Base-by-base conservation (phyloP, 345 rosid species). In the Viola odorata region DNA sequence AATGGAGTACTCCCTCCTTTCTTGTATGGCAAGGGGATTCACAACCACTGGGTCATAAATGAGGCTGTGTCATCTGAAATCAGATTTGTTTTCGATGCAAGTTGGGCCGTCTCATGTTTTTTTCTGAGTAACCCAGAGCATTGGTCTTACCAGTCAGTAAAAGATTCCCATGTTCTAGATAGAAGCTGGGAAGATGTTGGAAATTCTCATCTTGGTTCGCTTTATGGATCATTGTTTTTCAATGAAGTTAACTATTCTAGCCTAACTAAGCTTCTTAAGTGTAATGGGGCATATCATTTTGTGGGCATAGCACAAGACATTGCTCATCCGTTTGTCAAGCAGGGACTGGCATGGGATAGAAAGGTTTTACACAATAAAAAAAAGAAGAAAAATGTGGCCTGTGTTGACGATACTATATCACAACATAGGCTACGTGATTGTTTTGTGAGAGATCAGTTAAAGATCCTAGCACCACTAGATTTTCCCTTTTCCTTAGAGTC, bases 1-100 rank as follows among this genome's bases (percentile, higher is more conserved):
- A 75, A 81, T 58, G 95, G 89, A 53, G 87, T 84, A 6, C 77
- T 87, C 67, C 99, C 99, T 42, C 95, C 97, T 50, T 94, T 94
- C 72, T 69, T 94, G 64, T 86, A 68, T 53, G 86, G 85, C 54
- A 84, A 83, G 64, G 91, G 91, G 55, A 77, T 77, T 64, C 76
- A 86, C 59, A 78, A 76, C 49, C 81, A 66, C 52, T 90, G 95
- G 97, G 64, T 87, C 67, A 63, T 94, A 60, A 84, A 72, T 55
- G 99, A 90, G 67, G 91, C 82, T 6, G 60, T 81, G 44, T 82
- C 77, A 38, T 78, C 87, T 73, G 80, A 78, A 61, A 51, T 70
- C 23, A 84, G 97, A 81, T 75, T 86, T 64, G 88, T 86, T 61
- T 82, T 87, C 60, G 96, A 94, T 69, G 96, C 97, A 38, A 86